Conservation (phyloP, 2,329 filamentous ascomycete species). For the Chrysoporthe puriensis region DNA sequence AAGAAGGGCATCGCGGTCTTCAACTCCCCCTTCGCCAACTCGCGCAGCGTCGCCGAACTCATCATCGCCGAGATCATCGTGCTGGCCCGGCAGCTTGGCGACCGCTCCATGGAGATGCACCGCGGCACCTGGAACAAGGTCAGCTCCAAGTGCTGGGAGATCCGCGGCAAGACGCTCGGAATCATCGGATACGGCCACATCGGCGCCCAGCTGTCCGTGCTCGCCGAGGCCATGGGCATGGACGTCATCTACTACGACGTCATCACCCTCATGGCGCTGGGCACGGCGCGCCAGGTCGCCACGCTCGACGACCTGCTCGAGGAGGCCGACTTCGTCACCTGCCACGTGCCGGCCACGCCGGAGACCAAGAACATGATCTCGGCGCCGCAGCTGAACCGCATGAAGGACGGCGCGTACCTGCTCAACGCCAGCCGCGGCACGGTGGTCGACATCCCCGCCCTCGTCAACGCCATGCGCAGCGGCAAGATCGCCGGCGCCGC, state of each 20-base stretch:
- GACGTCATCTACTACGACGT: constrained; percentile 97
- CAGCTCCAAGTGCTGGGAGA: constrained; percentile 95
- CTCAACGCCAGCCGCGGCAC: constrained; percentile 95
- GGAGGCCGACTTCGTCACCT: constrained; percentile 87
- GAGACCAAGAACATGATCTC: constrained; percentile 95
- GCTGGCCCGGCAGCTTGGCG: constrained; percentile 88
- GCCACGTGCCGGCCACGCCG: constrained; percentile 90
- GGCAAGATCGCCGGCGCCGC: constrained; percentile 92
- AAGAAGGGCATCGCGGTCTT: constrained; percentile 92
- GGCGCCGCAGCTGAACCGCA: constrained; percentile 75
- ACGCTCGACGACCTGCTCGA: constrained; percentile 76
- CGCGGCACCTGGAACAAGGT: constrained; percentile 97
- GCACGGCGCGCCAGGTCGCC: constrained; percentile 81
- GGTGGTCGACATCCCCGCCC: constrained; percentile 89
- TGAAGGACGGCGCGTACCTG: constrained; percentile 92
- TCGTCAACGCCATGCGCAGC: constrained; percentile 83
- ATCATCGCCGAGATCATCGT: constrained; percentile 93
- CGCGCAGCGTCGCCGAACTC: constrained; percentile 92
- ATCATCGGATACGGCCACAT: constrained; percentile 98
- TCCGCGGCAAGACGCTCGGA: constrained; percentile 93
- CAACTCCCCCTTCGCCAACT: constrained; percentile 99
- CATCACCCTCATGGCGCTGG: constrained; percentile 90
- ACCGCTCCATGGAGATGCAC: constrained; percentile 94
- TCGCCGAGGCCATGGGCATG: constrained; percentile 98
- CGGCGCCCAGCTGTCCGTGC: constrained; percentile 90